Percentiles rank a stretch among this genome's conserved stretches.
Evolutionary conservation across 257 asterid genomes (phyloP).

Genomic region (Ocimum tenuiflorum): DNA sequence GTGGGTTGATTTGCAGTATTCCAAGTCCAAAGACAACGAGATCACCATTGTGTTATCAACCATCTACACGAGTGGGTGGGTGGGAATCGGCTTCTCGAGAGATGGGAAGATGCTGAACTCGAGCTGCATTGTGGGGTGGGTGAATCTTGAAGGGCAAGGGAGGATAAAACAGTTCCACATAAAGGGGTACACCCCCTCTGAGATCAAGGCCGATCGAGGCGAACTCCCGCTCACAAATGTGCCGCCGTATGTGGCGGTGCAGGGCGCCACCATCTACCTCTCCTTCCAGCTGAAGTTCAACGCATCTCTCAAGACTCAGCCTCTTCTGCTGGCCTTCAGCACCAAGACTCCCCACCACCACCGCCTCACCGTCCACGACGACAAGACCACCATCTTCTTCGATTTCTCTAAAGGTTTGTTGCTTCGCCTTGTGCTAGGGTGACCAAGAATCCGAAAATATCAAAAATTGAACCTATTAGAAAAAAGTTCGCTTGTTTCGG

Average conservation of each 20-base stretch:
- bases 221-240: slow-evolving; percentile 61
- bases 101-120: slow-evolving; percentile 82
- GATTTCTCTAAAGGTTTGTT: slow-evolving; percentile 74
- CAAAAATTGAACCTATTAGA: too few relatives aligned
- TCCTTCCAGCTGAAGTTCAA: slow-evolving; percentile 75
- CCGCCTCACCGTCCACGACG: slow-evolving; percentile 67
- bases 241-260: slow-evolving; percentile 63
- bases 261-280: slow-evolving; percentile 58
- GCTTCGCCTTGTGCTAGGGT: not conserved
- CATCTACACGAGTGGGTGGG: slow-evolving; percentile 79
- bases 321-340: slow-evolving; percentile 66
- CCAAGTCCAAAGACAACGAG: slow-evolving; percentile 51
- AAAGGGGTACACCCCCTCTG: slow-evolving; percentile 59
- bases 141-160: slow-evolving; percentile 57
- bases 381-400: slow-evolving; percentile 46
- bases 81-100: slow-evolving; percentile 82
- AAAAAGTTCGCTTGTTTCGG: too few relatives aligned
- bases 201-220: slow-evolving; percentile 61
- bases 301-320: slow-evolving; percentile 48
- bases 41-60: slow-evolving; percentile 70
- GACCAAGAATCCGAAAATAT: too few relatives aligned
- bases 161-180: slow-evolving; percentile 60
- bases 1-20: slow-evolving; percentile 43
- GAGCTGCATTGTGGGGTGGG: slow-evolving; percentile 92
- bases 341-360: slow-evolving; percentile 70